phyloP scores from a whole-genome alignment of 1,284 basidiomycete genomes.

The Moesziomyces sp. region DNA sequence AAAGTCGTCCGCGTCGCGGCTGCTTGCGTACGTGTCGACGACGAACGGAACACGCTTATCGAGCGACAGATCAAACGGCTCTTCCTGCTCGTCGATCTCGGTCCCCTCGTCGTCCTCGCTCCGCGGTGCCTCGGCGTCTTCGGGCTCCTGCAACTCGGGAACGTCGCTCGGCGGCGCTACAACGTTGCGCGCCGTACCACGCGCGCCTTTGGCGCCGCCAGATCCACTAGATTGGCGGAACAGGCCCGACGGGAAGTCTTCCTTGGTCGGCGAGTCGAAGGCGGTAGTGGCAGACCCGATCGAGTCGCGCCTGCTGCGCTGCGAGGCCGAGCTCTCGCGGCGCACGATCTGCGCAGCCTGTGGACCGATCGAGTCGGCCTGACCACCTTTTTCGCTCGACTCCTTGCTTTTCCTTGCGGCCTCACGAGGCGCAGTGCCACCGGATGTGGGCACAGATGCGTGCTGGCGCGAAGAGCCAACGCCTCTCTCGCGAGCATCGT shows the following conservation, averaged over 20 bases:
- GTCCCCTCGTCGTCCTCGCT: slow-evolving; percentile 19
- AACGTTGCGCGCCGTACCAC: slow-evolving; percentile 17
- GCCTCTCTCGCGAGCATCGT: slow-evolving; percentile 15
- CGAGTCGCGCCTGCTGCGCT: slow-evolving; percentile 39
- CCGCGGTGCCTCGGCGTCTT: slow-evolving; percentile 6
- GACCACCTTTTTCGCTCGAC: not conserved
- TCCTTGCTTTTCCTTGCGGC: not conserved
- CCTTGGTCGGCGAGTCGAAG: slow-evolving; percentile 43
- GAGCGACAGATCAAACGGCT: slow-evolving; percentile 13
- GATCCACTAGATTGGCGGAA: slow-evolving; percentile 1
- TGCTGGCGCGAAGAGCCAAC: slow-evolving; percentile 21
- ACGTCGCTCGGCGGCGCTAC: slow-evolving; percentile 56
- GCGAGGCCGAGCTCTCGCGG: slow-evolving; percentile 26
- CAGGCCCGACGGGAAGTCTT: slow-evolving; percentile 19
- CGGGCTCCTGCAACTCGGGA: slow-evolving; percentile 29
- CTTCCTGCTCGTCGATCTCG: slow-evolving; percentile 35
- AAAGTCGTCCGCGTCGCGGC: slow-evolving; percentile 8
- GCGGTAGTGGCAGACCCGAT: slow-evolving; percentile 52
- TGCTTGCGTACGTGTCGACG: slow-evolving; percentile 26
- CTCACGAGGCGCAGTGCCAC: not conserved
- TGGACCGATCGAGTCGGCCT: slow-evolving; percentile 1
- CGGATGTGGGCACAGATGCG: not conserved
- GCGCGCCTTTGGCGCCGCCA: slow-evolving; percentile 6
- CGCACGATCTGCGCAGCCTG: slow-evolving; percentile 6
- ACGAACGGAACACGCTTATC: slow-evolving; percentile 23